These are phyloP conservation scores for Aspergillus thermomutatus DNA, from an alignment of 2,329 filamentous ascomycete species.

Conservation along the genomic window DNA sequence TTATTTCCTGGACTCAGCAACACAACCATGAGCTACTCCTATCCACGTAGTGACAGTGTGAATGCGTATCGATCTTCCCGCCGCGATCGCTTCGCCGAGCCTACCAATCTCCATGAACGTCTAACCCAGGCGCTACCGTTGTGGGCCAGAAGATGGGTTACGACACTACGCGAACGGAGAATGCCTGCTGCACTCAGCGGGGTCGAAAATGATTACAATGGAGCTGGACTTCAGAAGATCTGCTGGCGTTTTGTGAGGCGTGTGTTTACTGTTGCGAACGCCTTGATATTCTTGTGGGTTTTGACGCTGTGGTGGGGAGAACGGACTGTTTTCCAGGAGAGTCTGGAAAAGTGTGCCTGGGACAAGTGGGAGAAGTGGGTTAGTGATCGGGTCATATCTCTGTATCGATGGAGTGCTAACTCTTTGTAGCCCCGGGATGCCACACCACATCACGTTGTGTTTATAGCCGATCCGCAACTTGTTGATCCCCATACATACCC, in stretches of 20 bases:
- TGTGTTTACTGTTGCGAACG: slow-evolving; percentile 53
- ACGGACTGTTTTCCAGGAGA: slow-evolving; percentile 68
- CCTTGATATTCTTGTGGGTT: slow-evolving; percentile 71
- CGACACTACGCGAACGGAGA: slow-evolving; percentile 8
- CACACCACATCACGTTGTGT: slow-evolving; percentile 75
- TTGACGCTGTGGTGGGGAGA: slow-evolving; percentile 81
- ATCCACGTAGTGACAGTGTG: slow-evolving; percentile 23
- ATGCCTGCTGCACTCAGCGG: neutral
- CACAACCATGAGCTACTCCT: slow-evolving; percentile 34
- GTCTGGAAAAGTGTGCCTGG: slow-evolving; percentile 74
- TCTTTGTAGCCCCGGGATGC: slow-evolving; percentile 65
- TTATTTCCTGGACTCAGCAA: slow-evolving; percentile 12
- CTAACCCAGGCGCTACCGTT: slow-evolving; percentile 18
- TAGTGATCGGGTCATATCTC: slow-evolving; percentile 24
- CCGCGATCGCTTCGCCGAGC: slow-evolving; percentile 10
- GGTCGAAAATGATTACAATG: slow-evolving; percentile 6
- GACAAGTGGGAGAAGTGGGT: slow-evolving; percentile 91
- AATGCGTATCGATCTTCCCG: slow-evolving; percentile 25
- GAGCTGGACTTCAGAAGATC: slow-evolving; percentile 15
- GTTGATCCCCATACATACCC: slow-evolving; percentile 95
- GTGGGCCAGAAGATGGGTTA: slow-evolving; percentile 21
- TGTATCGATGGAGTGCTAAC: slow-evolving; percentile 5
- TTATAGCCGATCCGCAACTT: slow-evolving; percentile 87
- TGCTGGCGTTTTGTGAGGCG: slow-evolving; percentile 10
- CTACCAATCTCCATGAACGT: slow-evolving; percentile 9